Evolutionary conservation across 495 filamentous ascomycete genomes (phyloP).

Genomic region (Neurospora sp.): DNA sequence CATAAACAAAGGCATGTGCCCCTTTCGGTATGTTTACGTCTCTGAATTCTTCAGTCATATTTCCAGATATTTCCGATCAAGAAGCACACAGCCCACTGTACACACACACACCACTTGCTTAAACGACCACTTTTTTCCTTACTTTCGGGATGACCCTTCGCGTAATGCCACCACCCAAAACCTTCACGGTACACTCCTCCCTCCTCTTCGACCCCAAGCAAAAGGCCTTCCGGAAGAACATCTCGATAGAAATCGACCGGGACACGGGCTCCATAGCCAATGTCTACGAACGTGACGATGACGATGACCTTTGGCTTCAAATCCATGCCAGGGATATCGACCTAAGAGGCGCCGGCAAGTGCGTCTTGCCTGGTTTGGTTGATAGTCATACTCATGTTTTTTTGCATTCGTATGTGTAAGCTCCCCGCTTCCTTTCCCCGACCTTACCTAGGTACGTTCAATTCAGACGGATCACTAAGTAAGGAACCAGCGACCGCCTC

Average conservation of each 20-base stretch:
- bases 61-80: not conserved
- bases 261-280: slow-evolving; percentile 32
- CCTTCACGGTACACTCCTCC: slow-evolving; percentile 35
- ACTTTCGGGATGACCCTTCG: not conserved
- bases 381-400: slow-evolving; percentile 47
- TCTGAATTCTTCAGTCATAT: not conserved
- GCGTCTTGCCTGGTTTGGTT: slow-evolving; percentile 41
- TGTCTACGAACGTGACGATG: slow-evolving; percentile 19
- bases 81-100: not conserved
- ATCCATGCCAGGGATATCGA: slow-evolving; percentile 25
- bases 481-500: slow-evolving; percentile 17
- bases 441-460: too few relatives aligned
- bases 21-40: not conserved
- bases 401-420: slow-evolving; percentile 33
- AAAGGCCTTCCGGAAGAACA: slow-evolving; percentile 32
- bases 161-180: not conserved
- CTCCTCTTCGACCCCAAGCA: slow-evolving; percentile 37
- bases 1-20: not conserved
- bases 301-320: not conserved
- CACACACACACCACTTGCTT: too few relatives aligned
- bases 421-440: too few relatives aligned
- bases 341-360: slow-evolving; percentile 25
- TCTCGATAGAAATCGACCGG: slow-evolving; percentile 29
- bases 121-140: not conserved
- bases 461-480: too few relatives aligned